Base-by-base conservation (phyloP, 768 basidiomycete species). In the Trametes villosa region DNA sequence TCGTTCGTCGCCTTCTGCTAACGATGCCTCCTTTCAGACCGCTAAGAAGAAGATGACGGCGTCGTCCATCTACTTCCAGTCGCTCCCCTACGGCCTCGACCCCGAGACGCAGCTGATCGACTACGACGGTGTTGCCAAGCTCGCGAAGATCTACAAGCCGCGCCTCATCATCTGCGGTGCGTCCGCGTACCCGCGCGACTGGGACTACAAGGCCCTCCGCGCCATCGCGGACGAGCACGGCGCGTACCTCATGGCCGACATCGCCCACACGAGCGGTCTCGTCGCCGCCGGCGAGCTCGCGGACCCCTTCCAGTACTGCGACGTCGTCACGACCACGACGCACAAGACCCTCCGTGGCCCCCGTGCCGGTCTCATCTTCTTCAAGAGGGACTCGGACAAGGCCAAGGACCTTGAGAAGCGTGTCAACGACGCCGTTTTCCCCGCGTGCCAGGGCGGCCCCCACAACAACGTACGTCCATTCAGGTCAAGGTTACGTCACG, bases 41-140 rank as follows among this genome's bases (percentile, higher is more conserved):
- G 93, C 94, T 60, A 98, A 98, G 81, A 97, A 98, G 83, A 98
- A 99, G 79, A 98, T 99, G 88, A 98, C 97, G 33, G 94, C 97
- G 34, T 98, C 96, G 24, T 98, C 97, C 20, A 98, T 99, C 79
- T 98, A 98, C 82, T 99, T 98, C 90, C 96, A 98, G 74, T 97
- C 97, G 36, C 82, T 97, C 72, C 96, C 97, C 46, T 99, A 98
- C 69, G 86, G 83, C 48, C 87, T 96, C 59, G 84, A 88, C 70
- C 88, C 91, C 48, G 77, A 86, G 44, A 91, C 89, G 56, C 89
- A 97, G 72, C 82, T 96, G 66, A 86, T 99, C 67, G 96, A 98
- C 80, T 98, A 98, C 76, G 79, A 77, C 34, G 81, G 76, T 27
- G 85, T 99, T 69, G 84, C 86, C 52, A 80, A 84, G 62, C 94